Percentiles rank a stretch among this genome's conserved stretches.
Conservation (phyloP, 148 eudicot genomes). For the Silene latifolia region DNA sequence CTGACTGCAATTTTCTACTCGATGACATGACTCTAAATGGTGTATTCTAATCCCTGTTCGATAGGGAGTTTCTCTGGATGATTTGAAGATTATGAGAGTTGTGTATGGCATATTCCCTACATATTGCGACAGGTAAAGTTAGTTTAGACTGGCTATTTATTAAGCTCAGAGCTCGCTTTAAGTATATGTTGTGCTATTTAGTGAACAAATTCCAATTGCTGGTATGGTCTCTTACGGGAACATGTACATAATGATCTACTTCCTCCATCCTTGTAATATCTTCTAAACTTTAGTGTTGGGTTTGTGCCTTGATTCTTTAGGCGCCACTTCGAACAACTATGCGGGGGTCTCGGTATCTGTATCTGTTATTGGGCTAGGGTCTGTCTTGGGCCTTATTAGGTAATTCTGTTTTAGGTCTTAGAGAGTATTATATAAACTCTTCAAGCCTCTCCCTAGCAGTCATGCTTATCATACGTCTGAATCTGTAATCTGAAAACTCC, state of each 20-base stretch:
- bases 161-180: background rate
- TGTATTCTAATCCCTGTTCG: constrained; percentile 19
- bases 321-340: too few species aligned
- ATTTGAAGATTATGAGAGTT: constrained; percentile 88
- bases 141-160: background rate
- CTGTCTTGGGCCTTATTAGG: too few species aligned
- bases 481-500: too few species aligned
- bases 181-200: background rate
- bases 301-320: too few species aligned
- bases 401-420: too few species aligned
- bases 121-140: constrained; percentile 77
- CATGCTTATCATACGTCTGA: too few species aligned
- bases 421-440: too few species aligned
- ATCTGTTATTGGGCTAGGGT: too few species aligned
- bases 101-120: constrained; percentile 95
- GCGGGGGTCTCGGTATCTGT: too few species aligned
- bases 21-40: background rate
- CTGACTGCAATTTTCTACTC: background rate
- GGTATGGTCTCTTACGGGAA: background rate
- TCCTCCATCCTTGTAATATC: background rate
- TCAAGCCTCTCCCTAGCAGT: too few species aligned
- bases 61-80: constrained; percentile 78
- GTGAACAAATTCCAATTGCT: background rate
- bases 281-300: too few species aligned
- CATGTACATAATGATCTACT: background rate